Base-by-base conservation (phyloP, 441 rosid genomes). In the Breynia disticha region DNA sequence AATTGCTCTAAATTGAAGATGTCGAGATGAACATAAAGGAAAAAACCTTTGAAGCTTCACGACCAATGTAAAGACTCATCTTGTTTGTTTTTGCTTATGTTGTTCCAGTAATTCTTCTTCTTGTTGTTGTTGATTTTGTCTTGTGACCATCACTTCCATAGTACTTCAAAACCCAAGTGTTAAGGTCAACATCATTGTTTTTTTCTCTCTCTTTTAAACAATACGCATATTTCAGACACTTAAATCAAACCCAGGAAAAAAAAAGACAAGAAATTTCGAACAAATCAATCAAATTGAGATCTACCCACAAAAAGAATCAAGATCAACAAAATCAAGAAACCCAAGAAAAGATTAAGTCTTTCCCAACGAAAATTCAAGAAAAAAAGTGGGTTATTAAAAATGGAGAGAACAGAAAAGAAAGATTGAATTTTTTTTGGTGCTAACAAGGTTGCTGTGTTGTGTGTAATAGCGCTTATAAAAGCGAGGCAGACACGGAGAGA, bases 401-500 rank as follows among this genome's bases (percentile, higher is more conserved):
- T 41, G n/a, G 13, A 41, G 44, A 7, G 18, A 43, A 28, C 14
- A 7, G 18, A 2, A 45, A 18, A 20, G 47, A 44, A 10, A 18
- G 19, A 11, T 20, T 32, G 37, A 45, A 16, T 20, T 7, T 41
- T 41, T 41, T 15, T 13, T 15, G 35, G 5, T 28, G 35, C 8
- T 28, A 9, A 28, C 8, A 28, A 4, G 5, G 35, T 28, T 9
- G 35, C 35, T 50, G 54, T 50, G n/a, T 15, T 22, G n/a, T n/a
- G n/a, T n/a, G n/a, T n/a, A n/a, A n/a, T n/a, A 52, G 73, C 65
- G 54, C 57, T 19, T 56, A 69, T 60, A 28, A 50, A 80, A 84
- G 88, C 88, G 88, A 82, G 77, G 42, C 61, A 55, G 50, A 82
- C 90, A 79, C 86, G 87, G 86, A 64, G 71, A 58, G 73, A 76